Evolutionary conservation across 306 rosid species (phyloP).

Genomic region (Vigna unguiculata): DNA sequence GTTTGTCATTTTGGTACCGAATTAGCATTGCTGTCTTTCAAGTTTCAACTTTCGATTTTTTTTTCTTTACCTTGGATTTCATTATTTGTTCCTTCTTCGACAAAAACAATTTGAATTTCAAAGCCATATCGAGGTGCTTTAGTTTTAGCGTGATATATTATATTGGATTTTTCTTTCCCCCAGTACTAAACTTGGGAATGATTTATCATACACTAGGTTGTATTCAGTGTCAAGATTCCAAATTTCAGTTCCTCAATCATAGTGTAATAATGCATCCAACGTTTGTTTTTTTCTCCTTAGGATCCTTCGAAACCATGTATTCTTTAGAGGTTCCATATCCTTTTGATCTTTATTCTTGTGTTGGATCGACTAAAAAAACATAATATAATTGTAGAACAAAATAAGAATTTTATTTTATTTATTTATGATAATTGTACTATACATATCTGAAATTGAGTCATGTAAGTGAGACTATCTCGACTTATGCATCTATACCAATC

Average conservation of each 20-base stretch:
- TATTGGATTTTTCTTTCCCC: constrained; percentile 14
- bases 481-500: no score
- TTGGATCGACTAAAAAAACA: background rate
- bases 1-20: constrained; percentile 50
- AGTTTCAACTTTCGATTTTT: constrained; percentile 3
- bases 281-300: background rate
- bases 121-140: constrained; percentile 18
- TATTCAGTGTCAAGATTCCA: constrained; percentile 15
- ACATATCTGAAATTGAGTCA: no score
- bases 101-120: constrained; percentile 17
- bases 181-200: background rate
- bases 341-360: background rate
- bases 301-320: constrained; percentile 17
- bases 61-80: constrained; percentile 5
- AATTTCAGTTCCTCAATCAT: constrained; percentile 44
- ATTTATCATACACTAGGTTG: constrained; percentile 49
- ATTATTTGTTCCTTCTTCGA: background rate
- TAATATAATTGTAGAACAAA: background rate
- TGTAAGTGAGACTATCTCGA: no score
- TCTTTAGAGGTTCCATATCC: background rate
- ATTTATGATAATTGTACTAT: no score
- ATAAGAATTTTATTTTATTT: background rate
- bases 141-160: background rate
- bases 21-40: constrained; percentile 35
- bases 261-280: constrained; percentile 40